Evolutionary conservation across 2,329 filamentous ascomycete genomes (phyloP).

Genomic region (Arachnomyces sp.): DNA sequence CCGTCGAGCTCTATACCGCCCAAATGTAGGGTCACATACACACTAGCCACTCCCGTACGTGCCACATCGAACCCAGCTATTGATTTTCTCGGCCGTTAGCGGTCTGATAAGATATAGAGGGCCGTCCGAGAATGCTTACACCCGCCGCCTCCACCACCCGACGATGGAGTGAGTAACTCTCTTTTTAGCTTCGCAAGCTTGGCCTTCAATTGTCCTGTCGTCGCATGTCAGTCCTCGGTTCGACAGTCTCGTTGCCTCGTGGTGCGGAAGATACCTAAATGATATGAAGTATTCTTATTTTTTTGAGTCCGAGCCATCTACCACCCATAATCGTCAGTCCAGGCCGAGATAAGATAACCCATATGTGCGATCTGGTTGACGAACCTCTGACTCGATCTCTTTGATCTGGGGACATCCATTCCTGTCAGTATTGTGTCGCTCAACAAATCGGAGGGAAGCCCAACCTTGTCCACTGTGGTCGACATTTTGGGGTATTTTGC

Average conservation of each 20-base stretch:
- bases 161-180: constrained; percentile 78
- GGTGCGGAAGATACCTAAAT: constrained; percentile 56
- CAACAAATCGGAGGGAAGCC: constrained; percentile 18
- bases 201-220: constrained; percentile 75
- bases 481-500: constrained; percentile 59
- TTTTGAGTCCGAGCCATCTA: constrained; percentile 96
- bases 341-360: not conserved
- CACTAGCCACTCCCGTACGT: constrained; percentile 90
- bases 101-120: too few species aligned
- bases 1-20: not conserved
- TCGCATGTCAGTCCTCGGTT: constrained; percentile 11
- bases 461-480: constrained; percentile 93
- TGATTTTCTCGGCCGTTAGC: constrained; percentile 14
- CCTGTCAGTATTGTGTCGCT: constrained; percentile 25
- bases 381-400: constrained; percentile 88
- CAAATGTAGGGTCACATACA: constrained; percentile 41
- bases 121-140: constrained; percentile 25
- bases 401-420: constrained; percentile 62
- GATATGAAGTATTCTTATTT: constrained; percentile 90
- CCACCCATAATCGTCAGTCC: constrained; percentile 13
- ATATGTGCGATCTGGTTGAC: constrained; percentile 22
- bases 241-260: not conserved
- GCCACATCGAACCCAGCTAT: constrained; percentile 89
- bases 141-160: constrained; percentile 74
- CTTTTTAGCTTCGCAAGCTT: constrained; percentile 97